Conservation (phyloP, 768 basidiomycete genomes). For the Lyophyllum shimeji region DNA sequence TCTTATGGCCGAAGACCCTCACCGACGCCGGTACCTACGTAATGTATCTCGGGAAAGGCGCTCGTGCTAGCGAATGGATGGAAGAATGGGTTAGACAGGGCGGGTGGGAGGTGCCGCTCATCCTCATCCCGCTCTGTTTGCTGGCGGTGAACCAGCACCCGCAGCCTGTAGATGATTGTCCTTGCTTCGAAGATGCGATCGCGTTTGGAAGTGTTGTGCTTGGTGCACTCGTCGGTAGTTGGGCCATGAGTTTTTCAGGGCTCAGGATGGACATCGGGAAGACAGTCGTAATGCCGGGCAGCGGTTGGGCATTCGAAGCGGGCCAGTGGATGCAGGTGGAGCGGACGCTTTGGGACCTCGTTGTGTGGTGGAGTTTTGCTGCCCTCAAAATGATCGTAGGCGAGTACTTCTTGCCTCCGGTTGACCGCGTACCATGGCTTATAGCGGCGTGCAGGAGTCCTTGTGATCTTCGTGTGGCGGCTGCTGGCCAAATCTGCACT, state of each 20-base stretch:
- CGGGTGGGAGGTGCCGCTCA: conserved; percentile 60
- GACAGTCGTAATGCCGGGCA: conserved; percentile 55
- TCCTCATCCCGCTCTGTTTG: conserved; percentile 61
- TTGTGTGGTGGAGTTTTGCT: conserved; percentile 48
- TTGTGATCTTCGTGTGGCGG: conserved; percentile 85
- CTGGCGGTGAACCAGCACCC: conserved; percentile 87
- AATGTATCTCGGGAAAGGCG: conserved; percentile 37
- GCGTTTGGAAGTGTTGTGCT: conserved; percentile 85
- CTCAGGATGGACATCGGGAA: conserved; percentile 27
- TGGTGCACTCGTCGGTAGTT: conserved; percentile 69
- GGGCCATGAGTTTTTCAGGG: conserved; percentile 54
- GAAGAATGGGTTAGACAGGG: conserved; percentile 34
- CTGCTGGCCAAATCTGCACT: conserved; percentile 77
- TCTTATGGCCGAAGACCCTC: conserved; percentile 22
- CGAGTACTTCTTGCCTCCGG: conserved; percentile 19
- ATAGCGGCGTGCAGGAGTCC: conserved; percentile 49
- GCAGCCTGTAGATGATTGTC: conserved; percentile 94
- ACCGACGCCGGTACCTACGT: conserved; percentile 19
- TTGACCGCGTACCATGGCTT: background rate
- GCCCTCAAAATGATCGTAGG: conserved; percentile 46
- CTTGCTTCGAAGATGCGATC: conserved; percentile 97
- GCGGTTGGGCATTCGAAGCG: conserved; percentile 38
- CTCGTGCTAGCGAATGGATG: conserved; percentile 32
- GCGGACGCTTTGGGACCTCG: conserved; percentile 36
- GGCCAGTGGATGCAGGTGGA: conserved; percentile 35